A percentile compares a stretch with the other conserved stretches of the same genome.
phyloP scores from a whole-genome alignment of 2,329 filamentous ascomycete genomes.

The Nothopassalora personata region DNA sequence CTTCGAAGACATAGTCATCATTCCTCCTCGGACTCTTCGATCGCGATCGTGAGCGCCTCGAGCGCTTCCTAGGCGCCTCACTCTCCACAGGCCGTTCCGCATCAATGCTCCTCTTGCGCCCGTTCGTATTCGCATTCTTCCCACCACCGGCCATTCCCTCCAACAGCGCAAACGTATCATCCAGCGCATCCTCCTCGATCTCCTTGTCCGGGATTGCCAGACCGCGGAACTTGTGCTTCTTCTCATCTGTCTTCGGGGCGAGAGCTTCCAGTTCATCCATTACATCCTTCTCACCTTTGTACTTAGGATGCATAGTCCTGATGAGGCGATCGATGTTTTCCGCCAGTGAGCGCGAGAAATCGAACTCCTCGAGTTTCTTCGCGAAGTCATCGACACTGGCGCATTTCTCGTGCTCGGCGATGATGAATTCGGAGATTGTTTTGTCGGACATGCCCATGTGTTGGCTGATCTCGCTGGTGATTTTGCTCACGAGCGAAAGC shows the following conservation, averaged over 20 bases:
- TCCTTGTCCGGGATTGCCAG: conserved; percentile 76
- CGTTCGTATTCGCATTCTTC: conserved; percentile 47
- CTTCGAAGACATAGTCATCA: conserved; percentile 52
- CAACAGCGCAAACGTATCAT: conserved; percentile 88
- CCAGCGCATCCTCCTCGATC: conserved; percentile 57
- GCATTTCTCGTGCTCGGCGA: conserved; percentile 78
- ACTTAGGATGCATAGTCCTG: conserved; percentile 82
- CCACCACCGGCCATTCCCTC: conserved; percentile 73
- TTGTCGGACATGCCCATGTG: conserved; percentile 89
- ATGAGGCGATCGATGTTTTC: conserved; percentile 89
- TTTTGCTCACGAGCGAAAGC: conserved; percentile 88
- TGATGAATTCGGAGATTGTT: conserved; percentile 92
- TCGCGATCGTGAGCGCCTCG: conserved; percentile 46
- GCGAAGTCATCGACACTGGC: conserved; percentile 68
- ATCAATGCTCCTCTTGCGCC: conserved; percentile 56
- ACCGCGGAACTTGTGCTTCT: conserved; percentile 84
- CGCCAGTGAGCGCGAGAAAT: conserved; percentile 78
- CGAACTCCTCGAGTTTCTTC: conserved; percentile 66
- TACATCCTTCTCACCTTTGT: conserved; percentile 51
- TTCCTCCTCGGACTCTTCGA: conserved; percentile 40
- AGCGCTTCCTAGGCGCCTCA: conserved; percentile 33
- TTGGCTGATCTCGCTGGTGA: conserved; percentile 90
- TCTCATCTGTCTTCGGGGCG: conserved; percentile 49
- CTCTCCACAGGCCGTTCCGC: conserved; percentile 45
- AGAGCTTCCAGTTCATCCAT: neutral